A percentile compares a stretch with the other conserved stretches of the same genome.
Conservation (phyloP, 2,329 filamentous ascomycete species). For the Arachnomyces sp. region DNA sequence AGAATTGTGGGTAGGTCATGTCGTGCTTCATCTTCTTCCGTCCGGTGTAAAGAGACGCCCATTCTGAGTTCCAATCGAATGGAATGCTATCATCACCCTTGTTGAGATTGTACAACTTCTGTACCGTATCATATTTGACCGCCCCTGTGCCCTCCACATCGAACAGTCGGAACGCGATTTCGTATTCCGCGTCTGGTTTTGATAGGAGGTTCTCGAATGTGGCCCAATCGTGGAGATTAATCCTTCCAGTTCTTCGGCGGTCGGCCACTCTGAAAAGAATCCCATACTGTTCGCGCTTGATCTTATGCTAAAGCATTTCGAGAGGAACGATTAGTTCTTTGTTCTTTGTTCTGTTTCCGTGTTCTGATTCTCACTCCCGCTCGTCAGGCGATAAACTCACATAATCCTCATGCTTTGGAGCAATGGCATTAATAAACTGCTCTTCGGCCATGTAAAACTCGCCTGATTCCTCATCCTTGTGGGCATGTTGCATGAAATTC, state of each 20-base stretch:
- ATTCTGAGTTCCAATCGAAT: conserved; percentile 96
- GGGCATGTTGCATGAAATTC: conserved; percentile 68
- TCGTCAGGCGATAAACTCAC: conserved; percentile 49
- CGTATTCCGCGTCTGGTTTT: conserved; percentile 96
- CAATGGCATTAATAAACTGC: conserved; percentile 87
- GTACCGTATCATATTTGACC: conserved; percentile 86
- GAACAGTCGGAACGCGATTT: conserved; percentile 96
- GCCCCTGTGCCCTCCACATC: conserved; percentile 75
- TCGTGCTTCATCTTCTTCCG: conserved; percentile 79
- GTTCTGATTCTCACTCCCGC: background rate
- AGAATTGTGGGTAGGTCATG: conserved; percentile 93
- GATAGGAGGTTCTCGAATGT: conserved; percentile 88
- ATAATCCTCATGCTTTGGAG: conserved; percentile 80
- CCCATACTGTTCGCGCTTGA: conserved; percentile 89
- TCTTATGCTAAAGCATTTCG: conserved; percentile 70
- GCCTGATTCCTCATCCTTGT: conserved; percentile 65
- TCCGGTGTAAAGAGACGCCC: conserved; percentile 91
- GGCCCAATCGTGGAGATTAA: conserved; percentile 79
- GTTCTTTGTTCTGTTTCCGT: background rate
- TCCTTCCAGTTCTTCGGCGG: conserved; percentile 61
- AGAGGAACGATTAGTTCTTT: conserved; percentile 3
- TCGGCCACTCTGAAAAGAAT: conserved; percentile 92
- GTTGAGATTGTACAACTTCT: conserved; percentile 76
- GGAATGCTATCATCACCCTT: conserved; percentile 78
- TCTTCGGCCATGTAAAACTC: conserved; percentile 74